phyloP scores from a whole-genome alignment of 2,329 filamentous ascomycete genomes.

The Phialocephala subalpina region DNA sequence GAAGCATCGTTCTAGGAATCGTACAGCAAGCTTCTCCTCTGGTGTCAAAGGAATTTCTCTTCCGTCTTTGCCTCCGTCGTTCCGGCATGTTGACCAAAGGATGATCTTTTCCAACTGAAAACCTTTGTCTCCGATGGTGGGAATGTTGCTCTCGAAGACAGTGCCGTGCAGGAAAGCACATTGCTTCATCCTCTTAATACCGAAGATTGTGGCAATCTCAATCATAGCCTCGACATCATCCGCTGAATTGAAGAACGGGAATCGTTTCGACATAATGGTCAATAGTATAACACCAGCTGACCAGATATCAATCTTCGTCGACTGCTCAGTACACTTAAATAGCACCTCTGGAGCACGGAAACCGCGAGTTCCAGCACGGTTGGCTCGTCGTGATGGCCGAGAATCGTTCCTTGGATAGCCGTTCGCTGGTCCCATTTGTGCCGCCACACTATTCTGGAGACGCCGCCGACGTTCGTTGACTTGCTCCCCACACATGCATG shows the following conservation, averaged over 20 bases:
- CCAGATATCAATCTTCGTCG: slow-evolving; percentile 95
- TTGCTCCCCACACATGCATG: slow-evolving; percentile 81
- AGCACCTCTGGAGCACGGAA: slow-evolving; percentile 97
- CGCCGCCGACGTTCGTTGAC: slow-evolving; percentile 67
- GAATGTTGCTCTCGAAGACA: slow-evolving; percentile 91
- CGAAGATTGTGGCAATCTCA: slow-evolving; percentile 96
- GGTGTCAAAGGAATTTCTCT: slow-evolving; percentile 58
- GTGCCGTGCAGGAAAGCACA: slow-evolving; percentile 87
- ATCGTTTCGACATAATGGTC: slow-evolving; percentile 90
- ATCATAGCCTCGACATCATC: slow-evolving; percentile 98
- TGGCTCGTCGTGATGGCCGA: slow-evolving; percentile 86
- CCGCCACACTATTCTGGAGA: slow-evolving; percentile 66
- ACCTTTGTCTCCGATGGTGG: slow-evolving; percentile 85
- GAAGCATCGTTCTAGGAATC: slow-evolving; percentile 76
- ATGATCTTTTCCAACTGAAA: slow-evolving; percentile 94
- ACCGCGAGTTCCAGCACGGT: slow-evolving; percentile 91
- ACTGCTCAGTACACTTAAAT: slow-evolving; percentile 96
- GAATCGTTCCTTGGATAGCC: slow-evolving; percentile 92
- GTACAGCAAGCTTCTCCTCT: slow-evolving; percentile 77
- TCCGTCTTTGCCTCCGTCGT: slow-evolving; percentile 62
- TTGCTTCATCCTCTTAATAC: slow-evolving; percentile 81
- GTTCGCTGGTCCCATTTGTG: slow-evolving; percentile 59
- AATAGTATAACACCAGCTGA: slow-evolving; percentile 95
- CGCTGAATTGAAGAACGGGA: slow-evolving; percentile 98
- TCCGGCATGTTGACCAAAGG: slow-evolving; percentile 89